Evolutionary conservation across 139 green algal species (phyloP), one percentile per base, ranked within the genome.

Genomic region (Haematococcus lacustris): DNA sequence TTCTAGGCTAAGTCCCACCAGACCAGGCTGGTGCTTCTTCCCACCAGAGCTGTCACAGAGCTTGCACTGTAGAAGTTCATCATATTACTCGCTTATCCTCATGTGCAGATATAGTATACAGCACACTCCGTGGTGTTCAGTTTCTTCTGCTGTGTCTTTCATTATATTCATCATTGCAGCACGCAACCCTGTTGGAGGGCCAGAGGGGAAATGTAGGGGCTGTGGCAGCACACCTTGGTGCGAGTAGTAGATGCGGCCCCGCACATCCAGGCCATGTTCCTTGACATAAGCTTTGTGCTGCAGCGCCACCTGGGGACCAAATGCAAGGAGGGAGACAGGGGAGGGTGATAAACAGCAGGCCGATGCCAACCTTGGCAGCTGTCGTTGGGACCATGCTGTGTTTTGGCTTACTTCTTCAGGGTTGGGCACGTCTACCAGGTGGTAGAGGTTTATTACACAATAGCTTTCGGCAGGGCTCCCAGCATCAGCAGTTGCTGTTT

Each of bases 161-260:
- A n/a, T n/a, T n/a, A n/a, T n/a, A n/a, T n/a, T n/a, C n/a, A n/a
- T n/a, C n/a, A n/a, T n/a, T n/a, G n/a, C n/a, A n/a, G n/a, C n/a
- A n/a, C n/a, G n/a, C n/a, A n/a, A n/a, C n/a, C n/a, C n/a, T n/a
- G n/a, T n/a, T n/a, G n/a, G n/a, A n/a, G n/a, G n/a, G n/a, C n/a
- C n/a, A n/a, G n/a, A n/a, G n/a, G n/a, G n/a, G n/a, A n/a, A n/a
- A n/a, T n/a, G n/a, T n/a, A n/a, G n/a, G n/a, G n/a, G n/a, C n/a
- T n/a, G n/a, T n/a, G 17, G 43, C 43, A 53, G 9, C 43, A 53
- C 17, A 17, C 95, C 95, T 73, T 98, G 95, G 32, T 6, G 67
- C 38, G 83, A 92, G 62, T 99, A 88, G 86, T 98, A 99, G 65
- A 99, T 98, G 40, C 95, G 87, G 47, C 95, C 95, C 1, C 80